phyloP scores from a whole-genome alignment of 495 filamentous ascomycete genomes.

The Penicillium manginii region DNA sequence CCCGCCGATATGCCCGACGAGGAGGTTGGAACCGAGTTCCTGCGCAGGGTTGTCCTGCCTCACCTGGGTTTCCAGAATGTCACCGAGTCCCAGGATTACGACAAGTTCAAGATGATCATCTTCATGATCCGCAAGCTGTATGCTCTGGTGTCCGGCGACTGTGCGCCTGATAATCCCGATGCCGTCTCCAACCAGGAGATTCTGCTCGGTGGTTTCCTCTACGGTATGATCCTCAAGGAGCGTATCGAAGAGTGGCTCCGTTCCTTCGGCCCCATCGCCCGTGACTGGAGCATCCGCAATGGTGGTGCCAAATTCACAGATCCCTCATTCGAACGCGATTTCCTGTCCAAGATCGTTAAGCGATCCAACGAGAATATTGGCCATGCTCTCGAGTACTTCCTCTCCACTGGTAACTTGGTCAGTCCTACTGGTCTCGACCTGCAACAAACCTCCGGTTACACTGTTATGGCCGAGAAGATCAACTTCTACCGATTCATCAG shows the following conservation, averaged over 20 bases:
- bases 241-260: conserved; percentile 85
- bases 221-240: conserved; percentile 94
- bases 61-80: conserved; percentile 85
- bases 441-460: conserved; percentile 92
- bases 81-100: conserved; percentile 76
- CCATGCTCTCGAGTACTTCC: conserved; percentile 85
- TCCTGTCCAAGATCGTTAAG: conserved; percentile 72
- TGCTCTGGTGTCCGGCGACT: conserved; percentile 87
- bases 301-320: conserved; percentile 67
- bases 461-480: conserved; percentile 96
- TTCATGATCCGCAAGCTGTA: conserved; percentile 98
- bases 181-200: conserved; percentile 94
- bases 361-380: conserved; percentile 88
- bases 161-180: conserved; percentile 91
- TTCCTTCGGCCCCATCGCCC: conserved; percentile 59
- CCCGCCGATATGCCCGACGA: conserved; percentile 80
- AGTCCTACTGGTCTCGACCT: conserved; percentile 91
- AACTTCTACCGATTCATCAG: conserved; percentile 99
- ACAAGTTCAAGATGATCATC: conserved; percentile 92
- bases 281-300: conserved; percentile 73
- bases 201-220: conserved; percentile 88
- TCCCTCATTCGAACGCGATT: conserved; percentile 73
- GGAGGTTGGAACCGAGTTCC: conserved; percentile 85
- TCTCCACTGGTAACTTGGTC: conserved; percentile 92
- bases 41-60: conserved; percentile 85